phyloP scores from a whole-genome alignment of 2,329 filamentous ascomycete genomes.

The Sclerotinia glacialis region DNA sequence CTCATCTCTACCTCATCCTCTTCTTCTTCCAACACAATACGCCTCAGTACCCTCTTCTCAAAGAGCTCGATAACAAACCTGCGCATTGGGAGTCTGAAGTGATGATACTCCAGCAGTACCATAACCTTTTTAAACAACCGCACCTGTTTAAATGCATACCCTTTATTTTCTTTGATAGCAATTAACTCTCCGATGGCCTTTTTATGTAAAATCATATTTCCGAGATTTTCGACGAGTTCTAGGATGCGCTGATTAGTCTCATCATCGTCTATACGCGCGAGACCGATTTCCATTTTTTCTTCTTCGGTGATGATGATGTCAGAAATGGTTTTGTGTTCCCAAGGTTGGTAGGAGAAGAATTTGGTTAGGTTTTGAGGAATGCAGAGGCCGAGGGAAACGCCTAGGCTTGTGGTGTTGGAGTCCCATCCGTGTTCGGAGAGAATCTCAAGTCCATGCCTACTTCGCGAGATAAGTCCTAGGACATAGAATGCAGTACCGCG shows the following conservation, averaged over 20 bases:
- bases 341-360: constrained; percentile 68
- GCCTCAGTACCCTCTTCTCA: constrained; percentile 81
- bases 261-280: constrained; percentile 55
- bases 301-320: constrained; percentile 43
- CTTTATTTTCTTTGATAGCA: constrained; percentile 73
- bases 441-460: constrained; percentile 88
- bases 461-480: constrained; percentile 85
- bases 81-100: constrained; percentile 82
- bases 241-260: constrained; percentile 71
- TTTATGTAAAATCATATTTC: constrained; percentile 90
- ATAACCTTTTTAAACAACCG: constrained; percentile 83
- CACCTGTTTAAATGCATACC: constrained; percentile 70
- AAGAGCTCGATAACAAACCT: constrained; percentile 93
- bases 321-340: constrained; percentile 44
- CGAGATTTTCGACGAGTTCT: constrained; percentile 80
- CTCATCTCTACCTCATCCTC: constrained; percentile 42
- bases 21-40: constrained; percentile 73
- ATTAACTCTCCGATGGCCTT: constrained; percentile 78
- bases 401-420: constrained; percentile 78
- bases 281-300: constrained; percentile 46
- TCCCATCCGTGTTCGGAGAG: constrained; percentile 90
- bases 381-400: constrained; percentile 81
- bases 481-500: constrained; percentile 97
- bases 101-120: constrained; percentile 79
- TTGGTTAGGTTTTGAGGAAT: constrained; percentile 75